A percentile compares a stretch with the other conserved stretches of the same genome.
Conservation (phyloP, 192 early-diverging fungal species). For the Umbelopsis sp. region DNA sequence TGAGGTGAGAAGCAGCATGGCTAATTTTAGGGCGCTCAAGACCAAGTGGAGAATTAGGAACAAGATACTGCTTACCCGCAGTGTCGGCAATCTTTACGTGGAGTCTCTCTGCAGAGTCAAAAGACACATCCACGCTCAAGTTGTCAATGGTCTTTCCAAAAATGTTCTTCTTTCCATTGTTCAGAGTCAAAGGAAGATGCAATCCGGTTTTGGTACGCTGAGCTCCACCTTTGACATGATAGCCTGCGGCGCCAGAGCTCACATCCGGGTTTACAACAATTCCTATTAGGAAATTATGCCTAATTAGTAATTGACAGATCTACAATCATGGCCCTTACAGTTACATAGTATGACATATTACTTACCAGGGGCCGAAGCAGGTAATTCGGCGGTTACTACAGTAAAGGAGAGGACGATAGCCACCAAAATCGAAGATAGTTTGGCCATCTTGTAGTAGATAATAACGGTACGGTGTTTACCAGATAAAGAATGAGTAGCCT, state of each 20-base stretch:
- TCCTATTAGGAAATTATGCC: not conserved
- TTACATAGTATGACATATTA: not conserved
- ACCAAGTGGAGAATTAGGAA: conserved; percentile 33
- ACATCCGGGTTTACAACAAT: not conserved
- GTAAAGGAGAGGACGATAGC: conserved; percentile 26
- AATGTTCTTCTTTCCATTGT: conserved; percentile 6
- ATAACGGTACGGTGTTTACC: not conserved
- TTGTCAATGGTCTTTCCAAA: conserved; percentile 51
- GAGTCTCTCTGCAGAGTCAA: conserved; percentile 54
- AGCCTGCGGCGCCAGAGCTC: conserved; percentile 21
- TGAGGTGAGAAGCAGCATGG: conserved; percentile 4
- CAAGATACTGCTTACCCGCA: conserved; percentile 24
- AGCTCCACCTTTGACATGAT: conserved; percentile 21
- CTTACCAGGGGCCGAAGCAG: conserved; percentile 23
- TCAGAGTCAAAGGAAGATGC: conserved; percentile 23
- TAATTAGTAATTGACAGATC: too few species aligned
- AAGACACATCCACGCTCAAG: conserved; percentile 50
- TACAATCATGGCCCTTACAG: too few species aligned
- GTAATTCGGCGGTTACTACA: not conserved
- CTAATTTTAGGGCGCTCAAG: conserved; percentile 22
- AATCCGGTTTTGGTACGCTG: conserved; percentile 22
- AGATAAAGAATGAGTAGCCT: not conserved
- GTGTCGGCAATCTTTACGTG: conserved; percentile 45
- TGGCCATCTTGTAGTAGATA: conserved; percentile 18
- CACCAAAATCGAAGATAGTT: conserved; percentile 18